phyloP scores from a whole-genome alignment of 2,329 filamentous ascomycete species.

The Cordyceps farinosa region DNA sequence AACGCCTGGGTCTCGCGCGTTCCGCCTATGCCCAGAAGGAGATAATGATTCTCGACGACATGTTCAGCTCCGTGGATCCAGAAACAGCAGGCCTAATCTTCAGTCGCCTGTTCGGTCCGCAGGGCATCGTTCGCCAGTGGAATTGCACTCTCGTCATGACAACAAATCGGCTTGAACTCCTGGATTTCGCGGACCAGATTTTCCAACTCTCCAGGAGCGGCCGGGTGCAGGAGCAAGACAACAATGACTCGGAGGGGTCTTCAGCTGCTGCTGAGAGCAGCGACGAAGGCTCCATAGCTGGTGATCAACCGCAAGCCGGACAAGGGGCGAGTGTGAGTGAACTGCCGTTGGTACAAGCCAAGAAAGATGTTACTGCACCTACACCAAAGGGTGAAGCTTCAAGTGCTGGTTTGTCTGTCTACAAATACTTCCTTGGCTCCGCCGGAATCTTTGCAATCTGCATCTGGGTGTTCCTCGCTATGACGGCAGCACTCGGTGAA shows the following conservation, averaged over 20 bases:
- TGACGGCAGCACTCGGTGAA: neutral
- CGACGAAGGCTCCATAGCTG: no score
- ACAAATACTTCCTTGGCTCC: neutral
- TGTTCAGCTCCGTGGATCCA: slow-evolving; percentile 8
- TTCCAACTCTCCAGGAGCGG: neutral
- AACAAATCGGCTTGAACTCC: slow-evolving; percentile 1
- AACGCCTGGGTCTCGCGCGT: slow-evolving; percentile 3
- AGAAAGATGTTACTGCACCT: neutral
- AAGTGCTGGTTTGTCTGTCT: neutral
- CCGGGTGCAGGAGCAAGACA: no score
- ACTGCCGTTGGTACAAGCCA: neutral
- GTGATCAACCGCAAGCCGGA: no score
- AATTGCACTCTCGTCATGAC: slow-evolving; percentile 7
- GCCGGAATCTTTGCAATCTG: neutral
- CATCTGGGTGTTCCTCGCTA: neutral
- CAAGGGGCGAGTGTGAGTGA: neutral
- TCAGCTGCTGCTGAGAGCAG: neutral
- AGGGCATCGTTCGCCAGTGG: neutral
- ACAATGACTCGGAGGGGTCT: neutral
- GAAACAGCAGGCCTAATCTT: neutral
- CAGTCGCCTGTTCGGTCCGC: neutral
- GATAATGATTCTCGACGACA: slow-evolving; percentile 5
- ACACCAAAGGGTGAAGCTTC: no score
- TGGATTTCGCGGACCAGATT: neutral
- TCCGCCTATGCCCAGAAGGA: neutral